Evolutionary conservation across 1,284 basidiomycete genomes (phyloP), one percentile per base, ranked within the genome.

Genomic region (Vanrija sp.): DNA sequence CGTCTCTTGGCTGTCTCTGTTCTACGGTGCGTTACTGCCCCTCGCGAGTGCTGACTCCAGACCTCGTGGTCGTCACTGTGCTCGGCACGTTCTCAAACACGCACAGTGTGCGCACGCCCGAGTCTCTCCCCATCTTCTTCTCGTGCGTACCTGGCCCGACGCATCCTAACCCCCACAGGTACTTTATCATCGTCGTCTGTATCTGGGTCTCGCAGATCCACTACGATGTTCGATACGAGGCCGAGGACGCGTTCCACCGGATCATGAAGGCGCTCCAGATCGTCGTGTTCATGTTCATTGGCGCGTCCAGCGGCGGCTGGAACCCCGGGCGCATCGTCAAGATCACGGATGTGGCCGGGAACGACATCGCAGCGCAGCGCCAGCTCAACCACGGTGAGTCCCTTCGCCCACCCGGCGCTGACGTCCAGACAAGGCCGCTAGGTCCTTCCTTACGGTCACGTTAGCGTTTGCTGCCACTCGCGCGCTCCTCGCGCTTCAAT

Each of bases 41-140:
- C 15, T 25, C 15, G 6, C 1, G 2, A 4, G 9, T 4, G 12
- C 42, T 49, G 22, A 43, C 20, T 10, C n/a, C 41, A 69, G 68
- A 68, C 47, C 53, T 70, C 14, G 64, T 61, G 0, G 65, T 70
- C 18, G 65, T 67, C 25, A 63, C 68, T 15, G 64, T 68, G 16
- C 51, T 70, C 31, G 55, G 56, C 0, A 57, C 65, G 15, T 68
- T 68, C 47, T 61, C 60, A 0, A 56, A 49, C 20, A 64, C 61
- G 2, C 63, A 67, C 52, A 62, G 64, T 37, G 54, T 69, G 12
- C 39, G 56, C 41, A 51, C 46, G 12, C 58, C 64, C 1, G 20
- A 22, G 7, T 51, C 57, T 5, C 66, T 69, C 23, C 60, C 61
- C 0, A 50, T 59, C 31, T 69, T 62, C 51, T 36, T 67, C 16